phyloP scores from a whole-genome alignment of 306 rosid genomes.

The Hylodesmum podocarpum region DNA sequence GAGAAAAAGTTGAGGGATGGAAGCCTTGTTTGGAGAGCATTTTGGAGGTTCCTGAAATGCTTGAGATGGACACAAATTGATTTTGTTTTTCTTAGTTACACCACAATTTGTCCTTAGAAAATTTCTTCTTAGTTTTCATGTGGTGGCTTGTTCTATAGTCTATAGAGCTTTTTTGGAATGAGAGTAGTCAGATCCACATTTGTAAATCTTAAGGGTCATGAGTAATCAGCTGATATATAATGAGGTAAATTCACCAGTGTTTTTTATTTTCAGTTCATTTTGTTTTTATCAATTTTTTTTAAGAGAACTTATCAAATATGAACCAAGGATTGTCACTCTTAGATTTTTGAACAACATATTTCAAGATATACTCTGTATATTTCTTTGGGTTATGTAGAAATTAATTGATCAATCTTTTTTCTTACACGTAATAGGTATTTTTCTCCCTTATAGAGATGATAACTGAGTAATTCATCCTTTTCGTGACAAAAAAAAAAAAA shows the following conservation, averaged over 20 bases:
- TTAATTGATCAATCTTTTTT: no score
- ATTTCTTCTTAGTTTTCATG: not conserved
- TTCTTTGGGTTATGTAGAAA: not conserved
- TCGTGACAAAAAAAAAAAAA: no score
- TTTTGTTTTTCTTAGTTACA: not conserved
- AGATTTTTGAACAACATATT: no score
- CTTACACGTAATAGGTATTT: no score
- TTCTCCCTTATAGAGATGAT: not conserved
- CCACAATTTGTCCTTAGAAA: not conserved
- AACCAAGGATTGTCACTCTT: no score
- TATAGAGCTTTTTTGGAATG: not conserved
- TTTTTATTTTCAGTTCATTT: no score
- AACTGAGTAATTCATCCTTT: not conserved
- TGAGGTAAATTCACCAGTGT: not conserved
- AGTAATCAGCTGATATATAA: not conserved
- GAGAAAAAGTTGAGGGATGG: slow-evolving; percentile 57
- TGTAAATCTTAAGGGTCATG: not conserved
- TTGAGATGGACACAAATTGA: slow-evolving; percentile 37
- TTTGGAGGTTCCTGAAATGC: slow-evolving; percentile 67
- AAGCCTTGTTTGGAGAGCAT: slow-evolving; percentile 86
- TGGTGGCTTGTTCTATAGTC: not conserved
- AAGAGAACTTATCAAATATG: no score
- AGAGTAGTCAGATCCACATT: not conserved
- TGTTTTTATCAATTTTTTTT: no score
- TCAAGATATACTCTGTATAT: no score